A percentile compares a stretch with the other conserved stretches of the same genome.
These are phyloP conservation scores for Malus hybrid DNA, from an alignment of 331 rosid species.

Conservation along the genomic window DNA sequence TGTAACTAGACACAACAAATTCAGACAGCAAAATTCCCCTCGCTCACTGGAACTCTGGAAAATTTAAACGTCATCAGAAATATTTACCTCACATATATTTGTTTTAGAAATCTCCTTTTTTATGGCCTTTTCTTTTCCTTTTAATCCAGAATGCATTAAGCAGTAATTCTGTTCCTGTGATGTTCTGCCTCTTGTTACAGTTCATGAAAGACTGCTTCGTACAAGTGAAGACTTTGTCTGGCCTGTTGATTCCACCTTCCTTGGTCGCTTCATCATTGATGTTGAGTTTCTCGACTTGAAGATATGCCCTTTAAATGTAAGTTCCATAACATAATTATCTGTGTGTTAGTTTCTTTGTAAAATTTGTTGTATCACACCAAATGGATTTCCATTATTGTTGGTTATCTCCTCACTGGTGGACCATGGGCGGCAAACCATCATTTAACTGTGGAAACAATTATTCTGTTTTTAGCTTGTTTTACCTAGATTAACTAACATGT, in stretches of 20 bases:
- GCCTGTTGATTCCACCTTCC: conserved; percentile 58
- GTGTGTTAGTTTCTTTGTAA: neutral
- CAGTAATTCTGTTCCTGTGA: neutral
- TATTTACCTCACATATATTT: neutral
- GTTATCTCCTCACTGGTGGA: neutral
- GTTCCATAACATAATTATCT: conserved; percentile 22
- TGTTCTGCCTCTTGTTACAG: conserved; percentile 30
- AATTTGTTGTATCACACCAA: neutral
- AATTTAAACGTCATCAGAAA: neutral
- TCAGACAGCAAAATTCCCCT: neutral
- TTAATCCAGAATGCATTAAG: neutral
- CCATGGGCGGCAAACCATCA: neutral
- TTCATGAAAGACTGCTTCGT: conserved; percentile 63
- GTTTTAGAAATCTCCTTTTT: neutral
- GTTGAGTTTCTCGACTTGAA: conserved; percentile 88
- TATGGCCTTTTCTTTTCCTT: neutral
- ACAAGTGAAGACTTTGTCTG: conserved; percentile 68
- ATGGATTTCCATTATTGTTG: neutral
- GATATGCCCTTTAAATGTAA: conserved; percentile 55
- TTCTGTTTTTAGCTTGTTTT: neutral
- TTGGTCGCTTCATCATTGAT: conserved; percentile 68
- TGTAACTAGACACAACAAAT: neutral
- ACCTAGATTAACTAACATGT: neutral
- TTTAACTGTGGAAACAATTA: neutral
- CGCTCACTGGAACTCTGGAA: neutral